A percentile compares a stretch with the other conserved stretches of the same genome.
These are phyloP conservation scores for Acanthochlamys bracteata DNA, from an alignment of 106 monocot genomes.

Conservation along the genomic window DNA sequence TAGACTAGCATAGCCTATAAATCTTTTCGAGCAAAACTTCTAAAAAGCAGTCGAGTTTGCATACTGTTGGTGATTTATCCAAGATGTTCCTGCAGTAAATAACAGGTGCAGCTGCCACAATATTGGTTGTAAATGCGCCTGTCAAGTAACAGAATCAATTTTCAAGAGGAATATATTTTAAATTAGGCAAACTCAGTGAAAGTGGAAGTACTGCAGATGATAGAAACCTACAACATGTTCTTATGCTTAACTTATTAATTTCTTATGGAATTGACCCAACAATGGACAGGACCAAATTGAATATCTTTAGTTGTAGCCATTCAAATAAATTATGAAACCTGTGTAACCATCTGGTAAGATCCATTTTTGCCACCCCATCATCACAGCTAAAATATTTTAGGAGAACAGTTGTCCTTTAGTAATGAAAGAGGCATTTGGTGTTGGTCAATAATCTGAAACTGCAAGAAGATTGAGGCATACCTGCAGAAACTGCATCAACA, in stretches of 20 bases:
- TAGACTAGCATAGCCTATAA: no score
- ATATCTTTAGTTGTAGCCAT: no score
- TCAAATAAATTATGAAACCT: no score
- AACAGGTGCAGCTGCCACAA: constrained; percentile 96
- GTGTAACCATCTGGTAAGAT: no score
- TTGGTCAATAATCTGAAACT: not conserved
- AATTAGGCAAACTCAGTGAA: no score
- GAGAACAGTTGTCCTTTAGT: not conserved
- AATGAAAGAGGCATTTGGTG: no score
- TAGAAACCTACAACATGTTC: no score
- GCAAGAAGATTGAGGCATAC: constrained; percentile 12
- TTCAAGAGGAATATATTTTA: not conserved
- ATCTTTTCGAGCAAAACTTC: not conserved
- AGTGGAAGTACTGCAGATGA: no score
- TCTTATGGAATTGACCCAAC: no score
- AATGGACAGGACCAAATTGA: no score
- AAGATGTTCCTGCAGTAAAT: constrained; percentile 66
- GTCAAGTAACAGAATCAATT: constrained; percentile 1
- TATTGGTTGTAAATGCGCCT: constrained; percentile 87
- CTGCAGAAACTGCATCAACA: constrained; percentile 75
- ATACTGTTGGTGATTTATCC: constrained; percentile 41
- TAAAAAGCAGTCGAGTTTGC: constrained; percentile 3
- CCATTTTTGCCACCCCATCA: no score
- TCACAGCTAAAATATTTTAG: not conserved
- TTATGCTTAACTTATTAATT: no score